phyloP scores from a whole-genome alignment of 805 yeast species.

The Pichia insulana region DNA sequence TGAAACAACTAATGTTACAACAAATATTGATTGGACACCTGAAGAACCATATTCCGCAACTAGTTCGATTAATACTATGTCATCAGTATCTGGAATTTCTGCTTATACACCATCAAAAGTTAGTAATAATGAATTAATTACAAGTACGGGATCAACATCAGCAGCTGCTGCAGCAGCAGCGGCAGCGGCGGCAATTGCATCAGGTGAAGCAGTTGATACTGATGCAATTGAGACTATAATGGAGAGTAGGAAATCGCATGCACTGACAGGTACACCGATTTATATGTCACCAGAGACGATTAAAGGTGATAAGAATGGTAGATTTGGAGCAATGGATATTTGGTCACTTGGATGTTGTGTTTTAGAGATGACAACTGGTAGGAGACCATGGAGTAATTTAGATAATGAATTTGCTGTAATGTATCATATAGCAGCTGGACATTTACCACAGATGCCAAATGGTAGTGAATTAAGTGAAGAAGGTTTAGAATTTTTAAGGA shows the following conservation, averaged over 20 bases:
- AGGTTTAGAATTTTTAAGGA: constrained; percentile 63
- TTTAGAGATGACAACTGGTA: constrained; percentile 92
- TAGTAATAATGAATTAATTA: background rate
- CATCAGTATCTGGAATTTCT: background rate
- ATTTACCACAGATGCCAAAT: constrained; percentile 76
- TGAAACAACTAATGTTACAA: constrained; percentile 4
- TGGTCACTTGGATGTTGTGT: constrained; percentile 98
- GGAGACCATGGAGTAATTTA: constrained; percentile 91
- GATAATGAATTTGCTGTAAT: constrained; percentile 98
- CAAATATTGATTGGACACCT: background rate
- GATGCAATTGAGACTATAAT: constrained; percentile 1
- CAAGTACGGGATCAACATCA: constrained; percentile 1
- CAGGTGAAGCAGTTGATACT: background rate
- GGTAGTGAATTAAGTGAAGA: constrained; percentile 66
- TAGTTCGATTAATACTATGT: constrained; percentile 4
- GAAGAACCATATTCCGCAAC: constrained; percentile 9
- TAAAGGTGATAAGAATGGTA: constrained; percentile 58
- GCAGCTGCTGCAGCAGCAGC: no score
- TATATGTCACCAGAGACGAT: constrained; percentile 98
- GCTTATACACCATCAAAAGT: background rate
- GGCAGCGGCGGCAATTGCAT: background rate
- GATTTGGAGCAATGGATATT: constrained; percentile 68
- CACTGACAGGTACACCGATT: constrained; percentile 93
- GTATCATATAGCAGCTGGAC: constrained; percentile 97
- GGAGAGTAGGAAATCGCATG: constrained; percentile 19